Base-by-base conservation (phyloP, 225 moss, liverwort and hornwort species). In the Bryum argenteum region DNA sequence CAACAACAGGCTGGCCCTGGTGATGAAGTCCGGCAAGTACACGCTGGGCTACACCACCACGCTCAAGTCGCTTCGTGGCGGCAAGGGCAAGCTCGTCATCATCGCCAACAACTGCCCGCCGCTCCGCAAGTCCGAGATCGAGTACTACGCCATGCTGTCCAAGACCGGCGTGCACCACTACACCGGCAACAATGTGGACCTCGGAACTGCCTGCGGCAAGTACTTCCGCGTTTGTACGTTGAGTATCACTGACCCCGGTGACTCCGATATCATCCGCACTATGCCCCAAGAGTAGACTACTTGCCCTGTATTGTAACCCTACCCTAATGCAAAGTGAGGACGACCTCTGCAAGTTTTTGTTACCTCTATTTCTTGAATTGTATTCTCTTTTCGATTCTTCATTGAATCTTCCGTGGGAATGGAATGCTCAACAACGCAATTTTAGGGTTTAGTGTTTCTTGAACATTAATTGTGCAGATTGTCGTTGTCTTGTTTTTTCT, bases 1-100 rank as follows among this genome's bases (percentile, higher is more conserved):
- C 58, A 85, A 85, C 63, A 79, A 81, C 53, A 61, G 82, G 61
- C 70, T 85, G 1, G 82, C 79, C 54, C 70, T 85, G 66, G 85
- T 85, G 52, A 85, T 85, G 85, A 85, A 85, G 79, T 85, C 85
- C 20, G 79, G 82, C 7, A 85, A 85, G 71, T 81, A 73, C 52
- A 83, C 83, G 10, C 68, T 85, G 23, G 85, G 82, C 20, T 82
- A 81, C 70, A 73, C 75, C 65, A 81, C 85, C 57, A 81, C 76
- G 40, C 45, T 85, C 23, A 85, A 85, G 82, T 81, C 85, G 66
- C 78, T 85, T 11, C 75, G 82, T 8, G 79, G 81, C 20, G 85
- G 85, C 21, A 85, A 85, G 74, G 85, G 76, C 62, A 85, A 85
- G 70, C 82, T 85, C 8, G 66, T 85, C 1, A 79, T 85, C 62